Evolutionary conservation across 164 flowering plant genomes (phyloP).

Genomic region (Macadamia tetraphylla): DNA sequence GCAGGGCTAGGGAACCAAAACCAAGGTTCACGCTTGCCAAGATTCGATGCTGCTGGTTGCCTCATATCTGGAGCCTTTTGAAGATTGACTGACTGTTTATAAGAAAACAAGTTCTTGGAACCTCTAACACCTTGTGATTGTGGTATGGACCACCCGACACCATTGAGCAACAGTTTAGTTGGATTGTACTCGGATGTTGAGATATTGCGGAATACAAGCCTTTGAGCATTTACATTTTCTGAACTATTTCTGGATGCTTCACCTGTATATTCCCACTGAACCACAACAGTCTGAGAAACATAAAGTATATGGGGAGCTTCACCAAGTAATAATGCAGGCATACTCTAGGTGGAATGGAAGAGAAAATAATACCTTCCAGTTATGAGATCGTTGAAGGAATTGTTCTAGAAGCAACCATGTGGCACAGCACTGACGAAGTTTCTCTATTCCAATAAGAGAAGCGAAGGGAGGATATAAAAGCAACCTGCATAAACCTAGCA

Average conservation of each 20-base stretch:
- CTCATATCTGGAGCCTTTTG: conserved; percentile 31
- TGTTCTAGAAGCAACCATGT: conserved; percentile 98
- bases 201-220: conserved; percentile 28
- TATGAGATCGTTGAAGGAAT: conserved; percentile 62
- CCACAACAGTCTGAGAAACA: conserved; percentile 29
- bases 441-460: conserved; percentile 93
- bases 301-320: neutral
- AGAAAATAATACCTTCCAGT: conserved; percentile 70
- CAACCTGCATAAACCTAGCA: conserved; percentile 47
- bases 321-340: neutral
- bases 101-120: conserved; percentile 42
- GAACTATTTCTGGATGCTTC: conserved; percentile 43
- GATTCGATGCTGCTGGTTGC: conserved; percentile 22
- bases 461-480: conserved; percentile 87
- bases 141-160: conserved; percentile 94
- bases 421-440: conserved; percentile 85
- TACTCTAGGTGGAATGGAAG: neutral
- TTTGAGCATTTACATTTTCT: conserved; percentile 40
- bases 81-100: conserved; percentile 26
- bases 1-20: conserved; percentile 84
- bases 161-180: conserved; percentile 73
- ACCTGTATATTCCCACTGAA: conserved; percentile 86
- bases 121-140: conserved; percentile 72
- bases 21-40: conserved; percentile 71
- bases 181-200: conserved; percentile 57